phyloP scores from a whole-genome alignment of 352 stramenopile species.

The Phytophthora pisi region DNA sequence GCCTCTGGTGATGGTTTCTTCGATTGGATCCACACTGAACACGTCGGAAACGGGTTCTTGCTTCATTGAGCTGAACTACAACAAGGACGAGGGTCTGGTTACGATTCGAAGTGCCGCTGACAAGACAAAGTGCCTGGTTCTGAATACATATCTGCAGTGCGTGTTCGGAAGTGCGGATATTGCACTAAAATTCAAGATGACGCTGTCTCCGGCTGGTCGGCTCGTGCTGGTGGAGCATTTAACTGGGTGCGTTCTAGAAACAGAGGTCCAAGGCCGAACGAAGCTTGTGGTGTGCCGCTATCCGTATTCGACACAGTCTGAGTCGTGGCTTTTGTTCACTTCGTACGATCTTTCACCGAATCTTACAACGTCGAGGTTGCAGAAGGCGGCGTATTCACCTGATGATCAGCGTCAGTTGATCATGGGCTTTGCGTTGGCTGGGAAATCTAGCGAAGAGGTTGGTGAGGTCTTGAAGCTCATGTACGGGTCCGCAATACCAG shows the following conservation, averaged over 20 bases:
- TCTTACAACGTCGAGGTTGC: too few relatives aligned
- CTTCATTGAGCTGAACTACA: background rate
- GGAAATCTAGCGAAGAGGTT: too few relatives aligned
- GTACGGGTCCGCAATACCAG: background rate
- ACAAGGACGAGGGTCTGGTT: background rate
- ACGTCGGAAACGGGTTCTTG: background rate
- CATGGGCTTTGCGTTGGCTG: too few relatives aligned
- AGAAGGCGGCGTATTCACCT: too few relatives aligned
- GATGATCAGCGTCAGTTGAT: too few relatives aligned
- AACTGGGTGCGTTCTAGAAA: background rate
- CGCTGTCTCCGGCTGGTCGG: background rate
- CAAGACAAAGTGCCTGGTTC: background rate
- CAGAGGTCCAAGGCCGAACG: background rate
- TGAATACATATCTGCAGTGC: background rate
- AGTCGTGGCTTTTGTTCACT: too few relatives aligned
- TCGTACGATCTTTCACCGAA: too few relatives aligned
- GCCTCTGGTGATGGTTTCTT: background rate
- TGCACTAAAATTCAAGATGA: background rate
- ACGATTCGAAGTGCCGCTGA: background rate
- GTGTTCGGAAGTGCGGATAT: background rate
- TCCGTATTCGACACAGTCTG: background rate
- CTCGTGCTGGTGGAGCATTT: background rate
- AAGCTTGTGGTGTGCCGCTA: background rate
- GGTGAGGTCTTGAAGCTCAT: background rate
- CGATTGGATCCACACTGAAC: background rate